These are phyloP conservation scores for Gamarada debralockiae DNA, from an alignment of 495 filamentous ascomycete genomes.

Conservation along the genomic window DNA sequence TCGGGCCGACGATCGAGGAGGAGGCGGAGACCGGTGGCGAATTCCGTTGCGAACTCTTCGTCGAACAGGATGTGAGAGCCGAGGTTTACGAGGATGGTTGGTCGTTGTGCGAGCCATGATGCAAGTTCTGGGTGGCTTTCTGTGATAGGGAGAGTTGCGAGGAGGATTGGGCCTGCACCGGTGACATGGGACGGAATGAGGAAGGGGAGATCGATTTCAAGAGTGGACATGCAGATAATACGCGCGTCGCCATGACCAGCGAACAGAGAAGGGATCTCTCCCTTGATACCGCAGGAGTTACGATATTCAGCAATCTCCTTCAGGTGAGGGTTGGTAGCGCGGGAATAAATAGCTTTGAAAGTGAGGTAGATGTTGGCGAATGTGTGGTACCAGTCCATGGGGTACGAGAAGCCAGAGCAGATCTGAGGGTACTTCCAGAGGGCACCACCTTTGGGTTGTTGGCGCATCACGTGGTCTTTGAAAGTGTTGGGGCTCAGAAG, in stretches of 20 bases:
- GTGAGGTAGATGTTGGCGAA: constrained; percentile 40
- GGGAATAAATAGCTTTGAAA: constrained; percentile 5
- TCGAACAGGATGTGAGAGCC: constrained; percentile 35
- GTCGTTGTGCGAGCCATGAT: constrained; percentile 38
- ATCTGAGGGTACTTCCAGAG: constrained; percentile 46
- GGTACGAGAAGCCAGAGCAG: constrained; percentile 43
- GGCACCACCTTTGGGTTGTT: constrained; percentile 31
- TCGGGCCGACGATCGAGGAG: constrained; percentile 29
- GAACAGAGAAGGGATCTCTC: background rate
- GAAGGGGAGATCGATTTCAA: constrained; percentile 44
- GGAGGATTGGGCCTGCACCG: constrained; percentile 13
- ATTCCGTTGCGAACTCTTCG: constrained; percentile 29
- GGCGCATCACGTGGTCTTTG: constrained; percentile 30
- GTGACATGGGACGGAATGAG: constrained; percentile 32
- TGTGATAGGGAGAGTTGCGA: constrained; percentile 21
- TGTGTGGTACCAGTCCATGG: constrained; percentile 38
- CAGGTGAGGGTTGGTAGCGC: background rate
- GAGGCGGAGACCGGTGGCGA: constrained; percentile 34
- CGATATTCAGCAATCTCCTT: constrained; percentile 4
- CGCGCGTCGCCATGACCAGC: constrained; percentile 14
- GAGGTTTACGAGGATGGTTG: constrained; percentile 47
- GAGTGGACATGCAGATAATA: constrained; percentile 34
- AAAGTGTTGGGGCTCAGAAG: constrained; percentile 40
- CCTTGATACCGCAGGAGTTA: background rate
- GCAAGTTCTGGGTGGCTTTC: constrained; percentile 38